Evolutionary conservation across 208 protist genomes (phyloP).

Genomic region (Trypanosoma mega): DNA sequence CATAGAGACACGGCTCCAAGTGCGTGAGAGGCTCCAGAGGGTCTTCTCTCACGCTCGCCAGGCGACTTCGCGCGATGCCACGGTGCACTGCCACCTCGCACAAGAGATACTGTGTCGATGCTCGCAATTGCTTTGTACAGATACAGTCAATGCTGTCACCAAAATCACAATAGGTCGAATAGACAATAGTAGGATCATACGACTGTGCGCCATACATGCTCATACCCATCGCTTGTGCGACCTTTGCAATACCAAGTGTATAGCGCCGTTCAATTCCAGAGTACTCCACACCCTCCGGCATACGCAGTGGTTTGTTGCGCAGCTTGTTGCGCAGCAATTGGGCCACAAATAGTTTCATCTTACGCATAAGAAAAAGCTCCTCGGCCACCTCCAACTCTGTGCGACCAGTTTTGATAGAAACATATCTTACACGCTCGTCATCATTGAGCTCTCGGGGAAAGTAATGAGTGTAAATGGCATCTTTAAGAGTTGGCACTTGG

Average conservation of each 20-base stretch:
- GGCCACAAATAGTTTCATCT: constrained; percentile 80
- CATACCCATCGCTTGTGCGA: constrained; percentile 84
- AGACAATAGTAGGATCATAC: constrained; percentile 78
- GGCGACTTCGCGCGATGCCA: constrained; percentile 64
- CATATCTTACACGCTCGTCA: constrained; percentile 83
- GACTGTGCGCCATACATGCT: constrained; percentile 81
- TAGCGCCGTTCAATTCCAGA: constrained; percentile 81
- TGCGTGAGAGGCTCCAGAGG: constrained; percentile 63
- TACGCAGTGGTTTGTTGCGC: constrained; percentile 59
- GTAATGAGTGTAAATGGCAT: constrained; percentile 81
- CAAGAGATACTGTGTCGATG: constrained; percentile 75
- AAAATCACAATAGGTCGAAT: constrained; percentile 73
- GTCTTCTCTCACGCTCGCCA: constrained; percentile 53
- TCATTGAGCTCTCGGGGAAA: constrained; percentile 79
- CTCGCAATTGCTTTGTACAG: constrained; percentile 81
- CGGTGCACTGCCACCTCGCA: constrained; percentile 82
- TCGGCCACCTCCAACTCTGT: constrained; percentile 78
- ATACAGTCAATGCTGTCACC: constrained; percentile 85
- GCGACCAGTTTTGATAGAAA: constrained; percentile 71
- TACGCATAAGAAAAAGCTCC: constrained; percentile 88
- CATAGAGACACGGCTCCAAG: constrained; percentile 79
- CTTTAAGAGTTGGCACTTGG: constrained; percentile 72
- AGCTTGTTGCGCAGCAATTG: constrained; percentile 83
- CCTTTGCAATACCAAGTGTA: constrained; percentile 70
- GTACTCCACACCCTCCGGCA: constrained; percentile 84